Percentiles rank a stretch among this genome's conserved stretches.
phyloP scores from a whole-genome alignment of 805 yeast species.

The Yarrowia keelungensis region DNA sequence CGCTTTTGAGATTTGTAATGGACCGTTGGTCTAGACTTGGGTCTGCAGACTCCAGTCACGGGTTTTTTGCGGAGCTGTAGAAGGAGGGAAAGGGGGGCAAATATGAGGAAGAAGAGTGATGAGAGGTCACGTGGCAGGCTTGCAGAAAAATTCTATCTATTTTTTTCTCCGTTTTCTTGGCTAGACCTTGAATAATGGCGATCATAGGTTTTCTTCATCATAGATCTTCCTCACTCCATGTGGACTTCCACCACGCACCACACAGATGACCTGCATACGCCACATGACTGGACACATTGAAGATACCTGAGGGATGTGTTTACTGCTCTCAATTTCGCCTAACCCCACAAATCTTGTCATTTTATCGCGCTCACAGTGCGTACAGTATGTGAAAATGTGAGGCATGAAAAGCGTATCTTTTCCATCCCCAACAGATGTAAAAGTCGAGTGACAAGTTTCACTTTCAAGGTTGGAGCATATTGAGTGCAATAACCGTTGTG shows the following conservation, averaged over 20 bases:
- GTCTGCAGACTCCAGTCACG: constrained; percentile 15
- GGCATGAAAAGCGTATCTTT: no score
- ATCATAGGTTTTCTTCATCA: no score
- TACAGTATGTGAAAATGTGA: background rate
- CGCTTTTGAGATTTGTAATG: constrained; percentile 15
- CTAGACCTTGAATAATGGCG: no score
- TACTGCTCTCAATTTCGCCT: constrained; percentile 9
- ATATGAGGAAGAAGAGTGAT: no score
- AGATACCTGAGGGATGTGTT: background rate
- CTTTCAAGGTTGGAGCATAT: background rate
- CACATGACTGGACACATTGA: background rate
- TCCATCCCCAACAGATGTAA: background rate
- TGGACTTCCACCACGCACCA: no score
- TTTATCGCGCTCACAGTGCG: background rate
- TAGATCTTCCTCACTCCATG: no score
- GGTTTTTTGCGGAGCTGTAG: constrained; percentile 4
- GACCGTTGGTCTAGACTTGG: constrained; percentile 31
- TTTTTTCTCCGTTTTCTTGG: no score
- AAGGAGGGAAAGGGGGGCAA: no score
- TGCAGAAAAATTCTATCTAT: no score
- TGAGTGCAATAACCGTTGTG: background rate
- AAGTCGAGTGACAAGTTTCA: background rate
- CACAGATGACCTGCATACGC: background rate
- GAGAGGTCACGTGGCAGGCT: no score
- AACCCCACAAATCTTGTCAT: background rate